Evolutionary conservation across 2,329 filamentous ascomycete genomes (phyloP).

Genomic region (Colletotrichum noveboracense): DNA sequence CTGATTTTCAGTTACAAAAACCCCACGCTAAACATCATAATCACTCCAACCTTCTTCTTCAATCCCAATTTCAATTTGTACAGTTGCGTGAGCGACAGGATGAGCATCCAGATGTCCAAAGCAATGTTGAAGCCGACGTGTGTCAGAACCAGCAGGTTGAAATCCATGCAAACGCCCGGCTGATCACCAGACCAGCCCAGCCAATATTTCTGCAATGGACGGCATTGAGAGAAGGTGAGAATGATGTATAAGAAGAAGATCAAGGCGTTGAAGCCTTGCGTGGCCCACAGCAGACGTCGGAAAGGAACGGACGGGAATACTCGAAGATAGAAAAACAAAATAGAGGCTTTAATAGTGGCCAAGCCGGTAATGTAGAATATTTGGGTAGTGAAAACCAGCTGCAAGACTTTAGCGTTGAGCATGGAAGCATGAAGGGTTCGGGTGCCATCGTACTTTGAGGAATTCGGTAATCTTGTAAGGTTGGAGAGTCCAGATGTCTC

Average conservation of each 20-base stretch:
- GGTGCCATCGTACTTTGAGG: neutral
- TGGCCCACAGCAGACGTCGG: slow-evolving; percentile 26
- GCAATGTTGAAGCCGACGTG: slow-evolving; percentile 30
- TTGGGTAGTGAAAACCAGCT: neutral
- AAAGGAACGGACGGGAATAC: slow-evolving; percentile 28
- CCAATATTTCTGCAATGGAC: slow-evolving; percentile 39
- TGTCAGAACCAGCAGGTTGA: slow-evolving; percentile 29
- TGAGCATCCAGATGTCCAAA: slow-evolving; percentile 34
- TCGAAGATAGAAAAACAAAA: slow-evolving; percentile 32
- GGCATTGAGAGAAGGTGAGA: slow-evolving; percentile 33
- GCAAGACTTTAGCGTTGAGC: neutral
- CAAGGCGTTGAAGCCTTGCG: slow-evolving; percentile 26
- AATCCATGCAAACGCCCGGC: slow-evolving; percentile 30
- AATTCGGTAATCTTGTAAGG: neutral
- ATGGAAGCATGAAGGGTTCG: neutral
- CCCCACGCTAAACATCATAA: slow-evolving; percentile 34
- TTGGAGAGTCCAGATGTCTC: neutral
- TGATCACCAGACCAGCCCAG: slow-evolving; percentile 34
- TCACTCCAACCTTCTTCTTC: slow-evolving; percentile 34
- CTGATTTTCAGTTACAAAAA: neutral
- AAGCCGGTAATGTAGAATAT: neutral
- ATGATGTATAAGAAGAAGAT: slow-evolving; percentile 30
- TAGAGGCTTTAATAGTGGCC: slow-evolving; percentile 27
- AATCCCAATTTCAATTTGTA: slow-evolving; percentile 31
- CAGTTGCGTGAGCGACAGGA: slow-evolving; percentile 36